Base-by-base conservation (phyloP, 805 yeast species). In the Candida railenensis region DNA sequence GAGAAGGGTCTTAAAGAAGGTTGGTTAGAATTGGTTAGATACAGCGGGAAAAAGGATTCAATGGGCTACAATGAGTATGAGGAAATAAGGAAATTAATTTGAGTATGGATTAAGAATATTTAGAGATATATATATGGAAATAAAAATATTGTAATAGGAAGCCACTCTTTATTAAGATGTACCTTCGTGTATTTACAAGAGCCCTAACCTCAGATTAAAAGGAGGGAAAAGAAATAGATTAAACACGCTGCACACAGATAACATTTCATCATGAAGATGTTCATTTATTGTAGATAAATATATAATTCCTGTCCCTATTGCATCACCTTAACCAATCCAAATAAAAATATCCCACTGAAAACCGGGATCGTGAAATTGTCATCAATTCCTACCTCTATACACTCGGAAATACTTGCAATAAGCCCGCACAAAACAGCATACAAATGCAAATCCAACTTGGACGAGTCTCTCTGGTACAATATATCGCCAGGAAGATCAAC, bases 321-420 rank as follows among this genome's bases (percentile, higher is more conserved):
- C 20, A 34, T 16, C 15, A 22, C 28, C 9, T 28, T 21, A 11
- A 43, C 32, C 14, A 44, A 15, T 8, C 40, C 28, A 14, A 33
- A 39, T 12, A 44, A 28, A 3, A 39, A 19, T 14, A 49, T 19
- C 11, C 63, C 54, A 37, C 66, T 53, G 37, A 62, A 42, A 14
- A 63, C 66, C 4, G 68, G 68, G 32, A 63, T 61, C 36, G 68
- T 62, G 51, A 63, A 61, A 53, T 63, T 63, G 47, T 63, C 68
- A 42, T 63, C 66, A 28, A 62, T 37, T 2, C 56, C 59, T 25
- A 63, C 33, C 42, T 49, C 48, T 18, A 62, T 41, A 3, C 59
- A 53, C 52, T 63, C 68, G 1, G 65, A 58, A 3, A 59, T 49
- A 30, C 65, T 57, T 25, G 66, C 61, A 19, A 56, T 51, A 8